Evolutionary conservation across 306 rosid species (phyloP), one percentile per base, ranked within the genome.

Genomic region (Vicia sativa): DNA sequence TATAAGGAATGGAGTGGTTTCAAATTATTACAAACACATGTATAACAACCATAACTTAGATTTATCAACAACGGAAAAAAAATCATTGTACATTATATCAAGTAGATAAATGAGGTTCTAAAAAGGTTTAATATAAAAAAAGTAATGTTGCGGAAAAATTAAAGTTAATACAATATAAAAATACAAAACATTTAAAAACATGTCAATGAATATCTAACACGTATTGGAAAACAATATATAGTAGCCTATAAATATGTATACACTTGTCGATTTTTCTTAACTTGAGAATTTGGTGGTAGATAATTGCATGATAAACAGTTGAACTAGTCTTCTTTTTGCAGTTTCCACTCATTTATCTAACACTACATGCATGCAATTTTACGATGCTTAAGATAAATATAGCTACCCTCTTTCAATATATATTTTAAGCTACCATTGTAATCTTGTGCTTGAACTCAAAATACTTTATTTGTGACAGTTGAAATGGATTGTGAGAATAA

Each of bases 401-500:
- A 34, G 13, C 13, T 39, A 16, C 14, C 11, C 3, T 12, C 7
- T 14, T 6, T 65, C 6, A 29, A 0, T 29, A 16, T 52, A 67
- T 34, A 61, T 65, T 37, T 42, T 28, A 25, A 18, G 14, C 45
- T 7, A 23, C 37, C 54, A n/a, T 56, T 49, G 21, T 23, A 21
- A 42, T 72, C 42, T 54, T 21, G 48, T 42, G 48, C 28, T 12
- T 45, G 18, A 39, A 38, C 44, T 29, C 59, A 50, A 23, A 14
- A 56, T 31, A 55, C 12, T 18, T 65, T 74, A 46, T 0, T 45
- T 29, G 13, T 65, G 12, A 6, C 38, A 12, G 6, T 57, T 28
- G 64, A 41, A 6, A 73, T 68, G 74, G 74, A 11, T 19, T 31
- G 6, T 64, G 71, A 65, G 34, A 70, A 10, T 3, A 70, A 55